Evolutionary conservation across 129 eudicot species (phyloP).

Genomic region (Smallanthus sonchifolius): DNA sequence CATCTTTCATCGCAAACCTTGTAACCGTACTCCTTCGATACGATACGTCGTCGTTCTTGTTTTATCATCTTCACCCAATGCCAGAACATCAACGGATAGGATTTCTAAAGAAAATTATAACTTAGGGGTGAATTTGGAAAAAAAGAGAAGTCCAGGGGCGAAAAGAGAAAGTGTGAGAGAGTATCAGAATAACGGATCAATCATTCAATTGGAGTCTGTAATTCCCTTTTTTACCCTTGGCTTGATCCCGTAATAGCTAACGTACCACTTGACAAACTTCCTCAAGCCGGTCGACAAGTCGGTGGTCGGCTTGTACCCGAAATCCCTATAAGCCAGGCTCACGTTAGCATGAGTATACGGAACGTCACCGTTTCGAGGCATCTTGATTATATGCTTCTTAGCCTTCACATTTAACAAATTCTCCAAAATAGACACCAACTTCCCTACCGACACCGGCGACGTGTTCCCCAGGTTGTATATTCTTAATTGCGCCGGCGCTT

Average conservation of each 20-base stretch:
- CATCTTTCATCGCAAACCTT: background rate
- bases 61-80: background rate
- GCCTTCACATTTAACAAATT: slow-evolving; percentile 47
- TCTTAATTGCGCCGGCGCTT: slow-evolving; percentile 52
- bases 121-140: background rate
- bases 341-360: slow-evolving; percentile 78
- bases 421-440: slow-evolving; percentile 53
- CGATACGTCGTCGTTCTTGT: background rate
- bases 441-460: slow-evolving; percentile 69
- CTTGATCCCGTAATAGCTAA: slow-evolving; percentile 58
- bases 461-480: slow-evolving; percentile 72
- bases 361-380: slow-evolving; percentile 88
- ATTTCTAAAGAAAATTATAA: background rate
- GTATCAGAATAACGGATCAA: background rate
- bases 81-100: background rate
- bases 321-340: slow-evolving; percentile 51
- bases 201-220: background rate
- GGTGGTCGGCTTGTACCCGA: slow-evolving; percentile 75
- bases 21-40: background rate
- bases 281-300: slow-evolving; percentile 64
- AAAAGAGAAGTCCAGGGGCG: slow-evolving; percentile 6
- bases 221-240: slow-evolving; percentile 48
- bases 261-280: slow-evolving; percentile 74
- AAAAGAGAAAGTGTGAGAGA: background rate
- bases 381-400: slow-evolving; percentile 55